These are phyloP conservation scores for Dalechampia spathulata DNA, from an alignment of 441 rosid species.

Conservation along the genomic window DNA sequence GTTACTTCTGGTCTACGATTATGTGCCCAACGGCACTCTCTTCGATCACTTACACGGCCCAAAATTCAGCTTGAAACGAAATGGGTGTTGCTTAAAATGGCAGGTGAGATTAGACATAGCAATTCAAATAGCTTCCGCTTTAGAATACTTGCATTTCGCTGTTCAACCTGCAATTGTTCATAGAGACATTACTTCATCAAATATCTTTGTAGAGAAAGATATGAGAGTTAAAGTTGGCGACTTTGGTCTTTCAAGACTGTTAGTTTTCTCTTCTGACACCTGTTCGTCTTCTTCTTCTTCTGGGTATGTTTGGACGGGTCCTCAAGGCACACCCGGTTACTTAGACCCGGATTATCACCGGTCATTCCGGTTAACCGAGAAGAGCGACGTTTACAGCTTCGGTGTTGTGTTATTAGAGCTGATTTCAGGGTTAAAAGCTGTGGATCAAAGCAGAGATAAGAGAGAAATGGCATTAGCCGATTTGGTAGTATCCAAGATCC, in stretches of 20 bases:
- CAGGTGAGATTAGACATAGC: slow-evolving; percentile 68
- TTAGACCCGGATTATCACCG: slow-evolving; percentile 87
- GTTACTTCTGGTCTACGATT: slow-evolving; percentile 66
- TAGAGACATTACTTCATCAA: slow-evolving; percentile 71
- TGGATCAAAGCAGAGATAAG: slow-evolving; percentile 73
- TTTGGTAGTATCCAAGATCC: slow-evolving; percentile 72
- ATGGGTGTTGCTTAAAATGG: slow-evolving; percentile 40
- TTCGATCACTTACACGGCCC: slow-evolving; percentile 79
- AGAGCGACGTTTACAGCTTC: slow-evolving; percentile 79
- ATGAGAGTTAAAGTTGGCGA: slow-evolving; percentile 82
- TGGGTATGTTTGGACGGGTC: slow-evolving; percentile 79
- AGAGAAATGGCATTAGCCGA: slow-evolving; percentile 82
- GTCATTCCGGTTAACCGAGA: slow-evolving; percentile 80
- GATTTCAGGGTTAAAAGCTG: slow-evolving; percentile 70
- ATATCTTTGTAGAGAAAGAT: slow-evolving; percentile 75
- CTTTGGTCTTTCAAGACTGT: slow-evolving; percentile 72
- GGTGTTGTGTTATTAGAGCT: slow-evolving; percentile 84
- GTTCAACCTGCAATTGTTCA: slow-evolving; percentile 69
- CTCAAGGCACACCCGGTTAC: slow-evolving; percentile 91
- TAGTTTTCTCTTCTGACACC: slow-evolving; percentile 46
- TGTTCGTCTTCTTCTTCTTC: slow-evolving; percentile 36
- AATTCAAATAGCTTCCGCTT: slow-evolving; percentile 54
- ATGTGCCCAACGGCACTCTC: slow-evolving; percentile 78
- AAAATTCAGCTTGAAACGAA: slow-evolving; percentile 16
- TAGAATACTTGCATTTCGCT: slow-evolving; percentile 69